Evolutionary conservation across 108 stramenopile genomes (phyloP).

Genomic region (Poteriospumella lacustris): DNA sequence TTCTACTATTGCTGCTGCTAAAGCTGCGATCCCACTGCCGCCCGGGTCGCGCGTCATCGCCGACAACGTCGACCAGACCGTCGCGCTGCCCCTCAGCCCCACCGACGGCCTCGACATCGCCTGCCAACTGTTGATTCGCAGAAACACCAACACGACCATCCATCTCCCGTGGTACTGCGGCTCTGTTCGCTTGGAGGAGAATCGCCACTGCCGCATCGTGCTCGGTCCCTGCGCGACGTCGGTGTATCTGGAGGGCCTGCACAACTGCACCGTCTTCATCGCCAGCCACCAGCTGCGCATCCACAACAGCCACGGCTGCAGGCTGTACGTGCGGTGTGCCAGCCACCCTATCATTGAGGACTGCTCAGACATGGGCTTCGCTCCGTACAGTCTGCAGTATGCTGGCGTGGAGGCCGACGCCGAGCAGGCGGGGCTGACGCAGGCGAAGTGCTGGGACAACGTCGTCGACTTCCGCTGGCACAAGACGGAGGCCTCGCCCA

Average conservation of each 20-base stretch:
- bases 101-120: too few species aligned
- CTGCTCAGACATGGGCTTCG: slow-evolving; percentile 6
- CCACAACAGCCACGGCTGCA: background rate
- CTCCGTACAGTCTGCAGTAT: slow-evolving; percentile 4
- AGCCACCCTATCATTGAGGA: slow-evolving; percentile 27
- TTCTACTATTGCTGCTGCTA: too few species aligned
- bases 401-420: background rate
- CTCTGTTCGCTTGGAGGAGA: background rate
- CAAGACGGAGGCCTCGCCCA: slow-evolving; percentile 3
- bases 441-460: background rate
- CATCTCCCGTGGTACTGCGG: background rate
- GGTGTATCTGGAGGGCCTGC: background rate
- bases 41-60: too few species aligned
- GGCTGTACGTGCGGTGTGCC: background rate
- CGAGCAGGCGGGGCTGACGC: background rate
- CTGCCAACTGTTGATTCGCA: too few species aligned
- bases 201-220: background rate
- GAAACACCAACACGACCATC: too few species aligned
- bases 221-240: background rate
- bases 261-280: background rate
- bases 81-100: too few species aligned
- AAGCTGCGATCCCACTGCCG: too few species aligned
- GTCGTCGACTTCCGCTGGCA: slow-evolving; percentile 30
- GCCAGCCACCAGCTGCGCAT: slow-evolving; percentile 14
- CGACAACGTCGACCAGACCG: too few species aligned